Evolutionary conservation across 371 early-diverging fungal genomes (phyloP).

Genomic region (Enterocytospora artemiae): DNA sequence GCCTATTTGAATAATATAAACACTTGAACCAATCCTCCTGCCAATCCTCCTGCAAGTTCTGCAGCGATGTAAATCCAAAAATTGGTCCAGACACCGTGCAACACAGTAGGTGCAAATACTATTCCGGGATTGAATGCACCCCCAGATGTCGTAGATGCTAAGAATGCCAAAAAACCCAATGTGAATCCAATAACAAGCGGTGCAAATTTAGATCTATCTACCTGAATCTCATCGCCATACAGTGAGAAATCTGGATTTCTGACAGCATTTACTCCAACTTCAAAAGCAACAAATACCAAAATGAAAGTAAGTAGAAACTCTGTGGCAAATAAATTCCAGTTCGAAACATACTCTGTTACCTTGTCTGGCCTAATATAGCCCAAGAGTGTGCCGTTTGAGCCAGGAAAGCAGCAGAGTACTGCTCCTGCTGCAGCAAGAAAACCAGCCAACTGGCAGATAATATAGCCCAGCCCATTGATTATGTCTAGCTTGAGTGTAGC

Average conservation of each 20-base stretch:
- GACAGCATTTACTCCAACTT: constrained; percentile 65
- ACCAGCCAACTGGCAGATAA: constrained; percentile 61
- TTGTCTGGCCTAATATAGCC: constrained; percentile 43
- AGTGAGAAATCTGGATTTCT: constrained; percentile 47
- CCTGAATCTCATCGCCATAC: constrained; percentile 27
- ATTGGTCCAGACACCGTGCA: constrained; percentile 60
- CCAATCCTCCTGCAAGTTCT: constrained; percentile 62
- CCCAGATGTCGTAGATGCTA: constrained; percentile 63
- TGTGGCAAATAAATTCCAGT: constrained; percentile 52
- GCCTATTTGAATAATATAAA: constrained; percentile 50
- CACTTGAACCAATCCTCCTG: constrained; percentile 59
- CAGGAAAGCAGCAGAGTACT: constrained; percentile 61
- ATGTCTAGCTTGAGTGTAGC: constrained; percentile 61
- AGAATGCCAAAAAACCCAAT: constrained; percentile 63
- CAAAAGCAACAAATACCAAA: constrained; percentile 66
- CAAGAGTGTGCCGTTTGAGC: constrained; percentile 36
- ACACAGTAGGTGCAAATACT: constrained; percentile 59
- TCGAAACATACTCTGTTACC: constrained; percentile 24
- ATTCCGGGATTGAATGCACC: constrained; percentile 68
- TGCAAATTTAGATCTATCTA: constrained; percentile 50
- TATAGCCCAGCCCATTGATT: constrained; percentile 61
- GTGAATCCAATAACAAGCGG: constrained; percentile 58
- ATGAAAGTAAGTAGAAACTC: constrained; percentile 63
- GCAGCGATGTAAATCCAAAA: constrained; percentile 62
- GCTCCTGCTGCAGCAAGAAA: constrained; percentile 60